These are phyloP conservation scores for Saprolegnia diclina DNA, from an alignment of 352 stramenopile genomes.

Conservation along the genomic window DNA sequence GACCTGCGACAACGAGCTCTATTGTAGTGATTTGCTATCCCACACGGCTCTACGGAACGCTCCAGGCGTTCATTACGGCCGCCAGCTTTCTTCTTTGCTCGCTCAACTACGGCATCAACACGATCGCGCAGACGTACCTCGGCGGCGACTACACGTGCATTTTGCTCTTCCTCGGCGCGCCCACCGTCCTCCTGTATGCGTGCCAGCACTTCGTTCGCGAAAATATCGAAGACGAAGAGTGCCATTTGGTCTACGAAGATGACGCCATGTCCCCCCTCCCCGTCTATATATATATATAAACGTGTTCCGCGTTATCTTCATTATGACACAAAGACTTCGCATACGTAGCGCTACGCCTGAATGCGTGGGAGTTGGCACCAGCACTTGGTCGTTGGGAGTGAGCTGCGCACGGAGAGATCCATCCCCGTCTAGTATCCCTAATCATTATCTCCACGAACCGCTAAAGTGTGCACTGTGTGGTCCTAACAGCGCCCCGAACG, in stretches of 20 bases:
- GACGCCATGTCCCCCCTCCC: constrained; percentile 21
- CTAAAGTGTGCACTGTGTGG: neutral
- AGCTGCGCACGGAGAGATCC: too few relatives aligned
- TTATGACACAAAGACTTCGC: constrained; percentile 4
- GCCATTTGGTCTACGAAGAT: constrained; percentile 6
- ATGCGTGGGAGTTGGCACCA: too few relatives aligned
- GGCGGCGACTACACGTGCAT: constrained; percentile 57
- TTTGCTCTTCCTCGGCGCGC: constrained; percentile 44
- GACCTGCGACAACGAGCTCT: neutral
- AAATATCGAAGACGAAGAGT: constrained; percentile 44
- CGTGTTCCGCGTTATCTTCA: too few relatives aligned
- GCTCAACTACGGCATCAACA: constrained; percentile 71
- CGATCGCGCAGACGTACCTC: constrained; percentile 66
- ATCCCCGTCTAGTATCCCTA: neutral
- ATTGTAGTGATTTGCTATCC: constrained; percentile 74
- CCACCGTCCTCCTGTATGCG: constrained; percentile 55
- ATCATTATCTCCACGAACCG: neutral
- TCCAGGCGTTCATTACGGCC: constrained; percentile 68
- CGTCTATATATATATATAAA: neutral
- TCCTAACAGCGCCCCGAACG: too few relatives aligned
- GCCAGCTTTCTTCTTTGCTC: constrained; percentile 63
- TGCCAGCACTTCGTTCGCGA: constrained; percentile 51
- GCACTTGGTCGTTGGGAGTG: too few relatives aligned
- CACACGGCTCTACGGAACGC: constrained; percentile 61
- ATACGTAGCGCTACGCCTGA: too few relatives aligned